These are phyloP conservation scores for Voacanga thouarsii DNA, from an alignment of 257 asterid species.

Conservation along the genomic window DNA sequence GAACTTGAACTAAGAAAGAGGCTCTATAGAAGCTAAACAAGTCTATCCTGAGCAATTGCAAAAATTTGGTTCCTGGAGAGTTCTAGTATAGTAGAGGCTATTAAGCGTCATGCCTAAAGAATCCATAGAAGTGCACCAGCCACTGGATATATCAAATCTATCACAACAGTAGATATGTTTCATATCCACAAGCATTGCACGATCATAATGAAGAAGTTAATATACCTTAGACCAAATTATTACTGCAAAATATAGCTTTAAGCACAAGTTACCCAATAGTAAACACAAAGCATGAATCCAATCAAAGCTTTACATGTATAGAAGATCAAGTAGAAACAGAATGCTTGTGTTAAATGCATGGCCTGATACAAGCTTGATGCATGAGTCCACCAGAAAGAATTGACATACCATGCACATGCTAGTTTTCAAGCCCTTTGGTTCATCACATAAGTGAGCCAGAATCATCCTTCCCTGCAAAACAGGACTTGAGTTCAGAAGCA, in stretches of 20 bases:
- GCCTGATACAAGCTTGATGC: not conserved
- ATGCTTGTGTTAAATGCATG: not conserved
- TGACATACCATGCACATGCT: slow-evolving; percentile 85
- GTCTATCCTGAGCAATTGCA: not conserved
- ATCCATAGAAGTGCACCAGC: not conserved
- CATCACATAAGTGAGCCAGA: slow-evolving; percentile 88
- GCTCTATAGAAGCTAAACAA: no score
- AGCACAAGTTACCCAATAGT: not conserved
- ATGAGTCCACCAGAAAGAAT: slow-evolving; percentile 8
- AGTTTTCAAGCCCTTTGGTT: slow-evolving; percentile 96
- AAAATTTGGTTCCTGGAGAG: not conserved
- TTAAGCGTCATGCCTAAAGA: not conserved
- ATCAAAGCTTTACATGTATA: no score
- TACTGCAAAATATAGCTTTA: not conserved
- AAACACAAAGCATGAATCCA: not conserved
- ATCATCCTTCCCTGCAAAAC: slow-evolving; percentile 88
- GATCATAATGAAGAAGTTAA: not conserved
- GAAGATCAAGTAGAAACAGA: not conserved
- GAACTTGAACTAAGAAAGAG: no score
- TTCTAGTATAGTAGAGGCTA: not conserved
- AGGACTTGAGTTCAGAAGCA: slow-evolving; percentile 22
- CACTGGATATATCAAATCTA: not conserved
- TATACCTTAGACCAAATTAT: not conserved
- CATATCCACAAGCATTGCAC: not conserved
- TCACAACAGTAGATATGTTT: not conserved